A percentile compares a stretch with the other conserved stretches of the same genome.
Conservation (phyloP, 441 rosid genomes). For the Macaranga tanarius region DNA sequence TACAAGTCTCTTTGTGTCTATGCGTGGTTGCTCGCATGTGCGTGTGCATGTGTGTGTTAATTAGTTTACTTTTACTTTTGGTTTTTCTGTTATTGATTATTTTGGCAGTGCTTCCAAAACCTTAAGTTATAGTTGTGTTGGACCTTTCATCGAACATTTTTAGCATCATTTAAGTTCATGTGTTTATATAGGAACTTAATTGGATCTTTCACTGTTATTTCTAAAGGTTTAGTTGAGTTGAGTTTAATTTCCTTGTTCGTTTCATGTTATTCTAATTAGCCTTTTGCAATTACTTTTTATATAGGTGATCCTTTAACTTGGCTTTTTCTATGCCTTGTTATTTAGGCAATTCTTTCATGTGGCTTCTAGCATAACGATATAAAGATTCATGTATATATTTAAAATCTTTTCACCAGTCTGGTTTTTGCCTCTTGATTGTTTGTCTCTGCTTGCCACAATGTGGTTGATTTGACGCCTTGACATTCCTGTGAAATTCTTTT, state of each 20-base stretch:
- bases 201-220: no score
- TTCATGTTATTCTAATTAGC: background rate
- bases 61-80: background rate
- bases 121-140: no score
- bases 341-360: constrained; percentile 1
- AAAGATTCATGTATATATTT: background rate
- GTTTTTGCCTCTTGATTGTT: background rate
- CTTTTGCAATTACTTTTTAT: background rate
- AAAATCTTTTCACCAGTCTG: background rate
- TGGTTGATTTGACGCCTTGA: constrained; percentile 25
- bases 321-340: background rate
- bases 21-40: no score
- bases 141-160: no score
- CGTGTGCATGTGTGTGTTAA: background rate
- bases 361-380: background rate
- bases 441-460: background rate
- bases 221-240: no score
- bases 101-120: background rate
- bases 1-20: no score
- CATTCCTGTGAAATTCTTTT: background rate
- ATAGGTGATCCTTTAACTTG: background rate
- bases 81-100: background rate
- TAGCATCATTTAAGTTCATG: no score
- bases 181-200: no score
- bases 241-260: background rate